A percentile compares a stretch with the other conserved stretches of the same genome.
Conservation (phyloP, 2,329 filamentous ascomycete species). For the Penicillium fuscoglaucum region DNA sequence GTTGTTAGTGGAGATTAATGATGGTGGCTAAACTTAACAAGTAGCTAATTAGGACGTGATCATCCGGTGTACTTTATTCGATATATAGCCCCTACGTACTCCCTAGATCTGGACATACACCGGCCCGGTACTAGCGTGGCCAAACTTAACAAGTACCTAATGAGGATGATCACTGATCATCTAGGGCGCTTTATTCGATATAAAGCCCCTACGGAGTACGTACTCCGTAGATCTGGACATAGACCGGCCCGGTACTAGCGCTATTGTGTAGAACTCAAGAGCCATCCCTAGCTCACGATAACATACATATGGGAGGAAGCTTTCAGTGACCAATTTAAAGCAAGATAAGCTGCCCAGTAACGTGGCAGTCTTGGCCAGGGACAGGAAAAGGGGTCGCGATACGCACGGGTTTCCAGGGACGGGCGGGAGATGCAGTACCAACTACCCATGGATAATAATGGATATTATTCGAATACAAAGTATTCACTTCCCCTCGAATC, state of each 20-base stretch:
- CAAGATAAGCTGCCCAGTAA: not conserved
- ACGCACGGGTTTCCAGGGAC: not conserved
- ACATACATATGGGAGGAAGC: too few species aligned
- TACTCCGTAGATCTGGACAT: not conserved
- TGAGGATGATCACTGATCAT: not conserved
- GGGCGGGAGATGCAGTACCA: not conserved
- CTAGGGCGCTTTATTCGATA: not conserved
- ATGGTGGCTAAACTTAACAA: not conserved
- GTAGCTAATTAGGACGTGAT: not conserved
- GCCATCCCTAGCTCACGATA: too few species aligned
- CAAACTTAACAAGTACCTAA: not conserved
- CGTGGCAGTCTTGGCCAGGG: not conserved
- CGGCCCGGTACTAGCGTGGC: not conserved
- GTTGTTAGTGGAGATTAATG: not conserved
- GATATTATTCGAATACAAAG: not conserved
- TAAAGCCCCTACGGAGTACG: not conserved
- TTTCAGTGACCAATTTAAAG: not conserved
- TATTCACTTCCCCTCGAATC: not conserved
- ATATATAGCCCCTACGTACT: not conserved
- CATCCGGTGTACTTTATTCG: not conserved
- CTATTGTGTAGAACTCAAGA: not conserved
- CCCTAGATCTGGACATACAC: not conserved
- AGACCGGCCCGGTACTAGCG: not conserved
- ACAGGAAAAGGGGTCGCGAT: not conserved
- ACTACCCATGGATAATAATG: not conserved